Evolutionary conservation across 2,329 filamentous ascomycete genomes (phyloP), one percentile per base, ranked within the genome.

Genomic region (Scedosporium dehoogii): DNA sequence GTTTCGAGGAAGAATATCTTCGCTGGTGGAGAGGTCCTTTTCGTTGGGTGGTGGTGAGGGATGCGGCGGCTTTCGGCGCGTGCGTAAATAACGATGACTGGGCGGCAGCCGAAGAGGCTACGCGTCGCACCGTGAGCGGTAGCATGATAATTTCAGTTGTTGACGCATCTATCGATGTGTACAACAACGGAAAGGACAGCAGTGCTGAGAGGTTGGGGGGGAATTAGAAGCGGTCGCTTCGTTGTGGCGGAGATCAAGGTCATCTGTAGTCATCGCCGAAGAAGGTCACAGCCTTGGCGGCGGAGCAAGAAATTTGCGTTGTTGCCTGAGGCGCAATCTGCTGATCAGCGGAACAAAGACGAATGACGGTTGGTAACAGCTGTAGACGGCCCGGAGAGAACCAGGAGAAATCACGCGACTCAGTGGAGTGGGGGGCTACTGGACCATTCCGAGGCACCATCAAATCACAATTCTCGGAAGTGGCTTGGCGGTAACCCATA

Each of bases 1-100:
- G 82, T 71, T 85, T 86, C 41, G 83, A 85, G 33, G 83, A 85
- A 10, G 83, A 85, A 68, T 78, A 84, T 66, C 83, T 77, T 68
- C 81, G 76, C 73, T 83, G 82, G 67, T 81, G 80, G 64, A 72
- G 68, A 61, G 60, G 63, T 3, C 59, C 62, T 41, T 56, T 61
- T n/a, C 62, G 51, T 42, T 60, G 41, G 7, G 58, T 58, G 9
- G 73, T 68, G 62, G 69, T 65, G 67, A 74, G 64, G 63, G 74
- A 67, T 59, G 70, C 69, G 63, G 73, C 69, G 59, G 73, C 70
- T 68, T 76, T 77, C 65, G 79, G 67, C 61, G 73, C 73, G 55
- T 76, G 69, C 57, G 59, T 29, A 60, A 55, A 59, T 58, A 56
- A 46, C 53, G 33, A 46, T n/a, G 77, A 75, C 69, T 76, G 77